Base-by-base conservation (phyloP, 108 stramenopile genomes). In the Fistulifera pelliculosa region DNA sequence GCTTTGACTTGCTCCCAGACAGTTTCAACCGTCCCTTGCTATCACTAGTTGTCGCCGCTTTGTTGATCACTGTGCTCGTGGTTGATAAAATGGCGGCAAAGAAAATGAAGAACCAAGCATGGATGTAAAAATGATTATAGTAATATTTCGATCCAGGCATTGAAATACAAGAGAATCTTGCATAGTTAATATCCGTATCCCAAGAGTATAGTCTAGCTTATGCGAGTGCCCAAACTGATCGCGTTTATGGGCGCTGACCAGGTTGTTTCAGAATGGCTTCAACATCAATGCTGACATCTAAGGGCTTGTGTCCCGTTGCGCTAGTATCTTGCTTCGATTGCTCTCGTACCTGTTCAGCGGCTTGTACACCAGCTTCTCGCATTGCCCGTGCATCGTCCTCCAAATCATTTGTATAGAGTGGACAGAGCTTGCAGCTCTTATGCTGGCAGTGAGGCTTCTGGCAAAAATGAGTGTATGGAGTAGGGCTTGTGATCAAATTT, bases 1-100 rank as follows among this genome's bases (percentile, higher is more conserved):
- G 90, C 52, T 93, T 93, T 58, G 90, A 93, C 64, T 65, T 87
- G 55, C 67, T 93, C 27, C 90, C 90, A 1, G 86, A 86, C 52
- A 81, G 76, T 58, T 93, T 88, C 57, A 87, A 79, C 71, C 62
- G 77, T 31, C 58, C 71, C 40, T 43, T 87, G 47, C 60, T 93
- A 16, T 66, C 69, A 1, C 58, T 78, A 6, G 80, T 83, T 27
- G 65, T 81, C 16, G 65, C 75, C 15, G 86, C 70, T 22, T 52
- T 93, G 41, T 54, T 77, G 28, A 45, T 71, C 19, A 60, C 76
- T 17, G 43, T 88, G 50, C 27, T 51, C 21, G 27, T 27, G 23
- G 26, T 27, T 3, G n/a, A 28, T 51, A n/a, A 18, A 25, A 22
- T 51, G 17, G 21, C 27, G 50, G 26, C n/a, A 18, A 28, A 51